These are phyloP conservation scores for Brachypodium distachyon DNA, from an alignment of 202 grass and related monocot species.

Conservation along the genomic window DNA sequence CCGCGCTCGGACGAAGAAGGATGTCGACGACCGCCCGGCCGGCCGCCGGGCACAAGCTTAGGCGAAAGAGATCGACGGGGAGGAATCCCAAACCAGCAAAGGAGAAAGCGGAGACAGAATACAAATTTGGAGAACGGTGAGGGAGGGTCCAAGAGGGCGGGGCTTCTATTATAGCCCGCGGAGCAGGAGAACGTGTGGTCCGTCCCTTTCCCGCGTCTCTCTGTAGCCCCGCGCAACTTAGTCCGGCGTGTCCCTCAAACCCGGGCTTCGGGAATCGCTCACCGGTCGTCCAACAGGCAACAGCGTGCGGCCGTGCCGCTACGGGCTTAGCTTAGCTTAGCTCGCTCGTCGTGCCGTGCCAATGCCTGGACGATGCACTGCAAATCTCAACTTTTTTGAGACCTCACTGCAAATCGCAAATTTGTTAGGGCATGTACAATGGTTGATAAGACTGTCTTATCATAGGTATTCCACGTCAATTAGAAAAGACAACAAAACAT, in stretches of 20 bases:
- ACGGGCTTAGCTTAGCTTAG: no score
- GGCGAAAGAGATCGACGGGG: neutral
- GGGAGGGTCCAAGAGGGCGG: neutral
- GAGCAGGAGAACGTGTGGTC: neutral
- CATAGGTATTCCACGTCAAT: no score
- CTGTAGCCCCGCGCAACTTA: no score
- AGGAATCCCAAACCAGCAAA: neutral
- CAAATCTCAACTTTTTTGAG: no score
- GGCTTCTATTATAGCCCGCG: neutral
- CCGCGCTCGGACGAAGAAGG: neutral
- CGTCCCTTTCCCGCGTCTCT: neutral
- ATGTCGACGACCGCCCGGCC: neutral
- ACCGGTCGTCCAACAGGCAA: neutral
- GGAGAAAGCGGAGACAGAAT: neutral
- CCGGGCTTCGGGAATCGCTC: neutral
- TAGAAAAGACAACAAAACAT: no score
- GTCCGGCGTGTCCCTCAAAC: no score
- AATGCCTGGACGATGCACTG: neutral
- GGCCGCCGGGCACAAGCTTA: slow-evolving; percentile 20
- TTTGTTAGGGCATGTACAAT: no score
- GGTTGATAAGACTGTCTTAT: no score
- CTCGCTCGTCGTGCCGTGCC: neutral
- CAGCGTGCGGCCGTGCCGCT: no score
- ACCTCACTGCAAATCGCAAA: no score
- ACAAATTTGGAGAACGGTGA: slow-evolving; percentile 19